Evolutionary conservation across 345 rosid species (phyloP).

Genomic region (Excoecaria agallocha): DNA sequence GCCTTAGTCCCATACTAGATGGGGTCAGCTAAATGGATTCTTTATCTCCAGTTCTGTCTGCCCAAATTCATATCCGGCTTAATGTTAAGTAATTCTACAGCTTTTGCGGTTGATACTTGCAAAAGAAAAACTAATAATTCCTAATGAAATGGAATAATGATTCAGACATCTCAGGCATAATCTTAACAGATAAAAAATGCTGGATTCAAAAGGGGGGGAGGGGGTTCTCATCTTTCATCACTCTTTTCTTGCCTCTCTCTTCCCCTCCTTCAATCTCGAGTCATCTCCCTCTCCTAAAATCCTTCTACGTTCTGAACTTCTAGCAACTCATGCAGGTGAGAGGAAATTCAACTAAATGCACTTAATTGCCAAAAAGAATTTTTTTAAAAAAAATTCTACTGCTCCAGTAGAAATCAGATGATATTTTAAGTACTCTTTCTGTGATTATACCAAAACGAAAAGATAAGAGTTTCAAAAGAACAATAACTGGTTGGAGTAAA

Average conservation of each 20-base stretch:
- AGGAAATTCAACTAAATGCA: not conserved
- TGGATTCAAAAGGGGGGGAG: not conserved
- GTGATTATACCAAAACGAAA: not conserved
- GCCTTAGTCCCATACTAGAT: too few relatives aligned
- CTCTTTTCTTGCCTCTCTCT: not conserved
- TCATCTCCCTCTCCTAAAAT: not conserved
- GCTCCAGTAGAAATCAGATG: not conserved
- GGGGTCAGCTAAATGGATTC: too few relatives aligned
- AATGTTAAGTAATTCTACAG: too few relatives aligned
- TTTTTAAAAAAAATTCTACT: not conserved
- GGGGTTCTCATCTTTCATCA: not conserved
- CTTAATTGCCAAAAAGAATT: too few relatives aligned
- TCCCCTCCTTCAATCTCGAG: not conserved
- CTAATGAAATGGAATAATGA: not conserved
- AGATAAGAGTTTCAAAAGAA: not conserved
- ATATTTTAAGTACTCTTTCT: not conserved
- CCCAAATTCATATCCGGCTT: too few relatives aligned
- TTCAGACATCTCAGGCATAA: not conserved
- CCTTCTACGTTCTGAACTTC: not conserved
- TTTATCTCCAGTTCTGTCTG: too few relatives aligned
- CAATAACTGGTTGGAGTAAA: constrained; percentile 20
- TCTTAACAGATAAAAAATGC: not conserved
- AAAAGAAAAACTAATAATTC: not conserved
- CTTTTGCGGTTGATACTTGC: too few relatives aligned
- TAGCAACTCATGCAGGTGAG: not conserved